A percentile compares a stretch with the other conserved stretches of the same genome.
Evolutionary conservation across 768 basidiomycete species (phyloP).

Genomic region (Phlegmacium glaucopus): DNA sequence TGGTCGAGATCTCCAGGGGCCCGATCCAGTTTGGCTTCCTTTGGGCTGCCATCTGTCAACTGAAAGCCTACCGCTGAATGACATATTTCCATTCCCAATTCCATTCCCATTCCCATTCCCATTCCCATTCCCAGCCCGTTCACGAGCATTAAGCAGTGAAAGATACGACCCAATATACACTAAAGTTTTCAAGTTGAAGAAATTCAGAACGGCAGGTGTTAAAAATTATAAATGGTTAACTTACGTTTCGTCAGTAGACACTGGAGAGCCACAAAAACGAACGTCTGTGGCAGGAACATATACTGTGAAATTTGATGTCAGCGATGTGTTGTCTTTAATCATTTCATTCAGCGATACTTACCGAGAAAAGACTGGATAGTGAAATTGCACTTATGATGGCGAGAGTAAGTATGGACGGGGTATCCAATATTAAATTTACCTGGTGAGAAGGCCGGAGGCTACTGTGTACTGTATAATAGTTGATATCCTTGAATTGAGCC

Average conservation of each 20-base stretch:
- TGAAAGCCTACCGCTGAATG: conserved; percentile 1
- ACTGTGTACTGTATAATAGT: conserved; percentile 35
- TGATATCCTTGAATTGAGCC: conserved; percentile 33
- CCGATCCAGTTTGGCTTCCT: background rate
- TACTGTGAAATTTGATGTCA: conserved; percentile 25
- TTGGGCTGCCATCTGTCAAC: conserved; percentile 7
- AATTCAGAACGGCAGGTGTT: background rate
- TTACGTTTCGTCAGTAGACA: conserved; percentile 43
- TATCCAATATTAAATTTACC: conserved; percentile 15
- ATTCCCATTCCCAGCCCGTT: too few relatives aligned
- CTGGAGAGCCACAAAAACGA: conserved; percentile 39
- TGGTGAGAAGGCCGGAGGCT: conserved; percentile 36
- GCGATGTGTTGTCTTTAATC: background rate
- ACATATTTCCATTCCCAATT: background rate
- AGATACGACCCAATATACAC: conserved; percentile 50
- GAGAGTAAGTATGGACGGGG: background rate
- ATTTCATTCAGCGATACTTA: conserved; percentile 15
- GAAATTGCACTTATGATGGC: conserved; percentile 36
- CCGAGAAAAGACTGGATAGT: conserved; percentile 38
- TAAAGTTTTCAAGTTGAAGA: conserved; percentile 10
- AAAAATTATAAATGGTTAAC: conserved; percentile 6
- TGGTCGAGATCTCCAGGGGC: conserved; percentile 16
- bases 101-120: too few relatives aligned
- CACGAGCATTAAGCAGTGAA: conserved; percentile 42
- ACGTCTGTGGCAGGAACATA: conserved; percentile 39